Conservation (phyloP, 768 basidiomycete genomes). For the Trichaptum fuscoviolaceum region DNA sequence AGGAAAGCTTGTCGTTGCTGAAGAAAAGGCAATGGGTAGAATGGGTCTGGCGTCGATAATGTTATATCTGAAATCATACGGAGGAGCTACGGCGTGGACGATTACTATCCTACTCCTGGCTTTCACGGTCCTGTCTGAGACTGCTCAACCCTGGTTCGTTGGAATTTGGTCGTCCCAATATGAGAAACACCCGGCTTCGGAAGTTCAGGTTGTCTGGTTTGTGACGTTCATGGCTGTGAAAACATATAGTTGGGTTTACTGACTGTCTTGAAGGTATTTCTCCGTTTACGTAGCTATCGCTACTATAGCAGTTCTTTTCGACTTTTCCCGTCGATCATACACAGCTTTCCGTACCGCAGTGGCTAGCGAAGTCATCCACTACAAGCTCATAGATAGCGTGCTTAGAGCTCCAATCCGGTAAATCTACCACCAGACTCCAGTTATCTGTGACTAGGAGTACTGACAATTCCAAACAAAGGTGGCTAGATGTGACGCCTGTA, state of each 20-base stretch:
- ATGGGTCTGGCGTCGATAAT: conserved; percentile 41
- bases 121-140: not conserved
- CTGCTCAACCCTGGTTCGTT: conserved; percentile 16
- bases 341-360: conserved; percentile 13
- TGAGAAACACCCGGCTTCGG: conserved; percentile 11
- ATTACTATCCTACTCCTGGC: not conserved
- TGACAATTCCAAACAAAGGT: conserved; percentile 12
- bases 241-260: not conserved
- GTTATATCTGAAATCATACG: not conserved
- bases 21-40: conserved; percentile 58
- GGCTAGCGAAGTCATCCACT: conserved; percentile 7
- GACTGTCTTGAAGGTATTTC: not conserved
- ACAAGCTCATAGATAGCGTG: conserved; percentile 13
- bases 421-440: too few relatives aligned
- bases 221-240: conserved; percentile 6
- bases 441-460: conserved; percentile 3
- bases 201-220: conserved; percentile 16
- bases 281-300: conserved; percentile 2
- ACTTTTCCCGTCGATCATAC: conserved; percentile 11
- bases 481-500: conserved; percentile 25
- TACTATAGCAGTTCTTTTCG: conserved; percentile 7
- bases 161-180: conserved; percentile 17
- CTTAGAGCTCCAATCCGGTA: conserved; percentile 17
- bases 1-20: conserved; percentile 57
- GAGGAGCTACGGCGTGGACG: not conserved